phyloP scores from a whole-genome alignment of 345 rosid genomes.

The Psidium guajava region DNA sequence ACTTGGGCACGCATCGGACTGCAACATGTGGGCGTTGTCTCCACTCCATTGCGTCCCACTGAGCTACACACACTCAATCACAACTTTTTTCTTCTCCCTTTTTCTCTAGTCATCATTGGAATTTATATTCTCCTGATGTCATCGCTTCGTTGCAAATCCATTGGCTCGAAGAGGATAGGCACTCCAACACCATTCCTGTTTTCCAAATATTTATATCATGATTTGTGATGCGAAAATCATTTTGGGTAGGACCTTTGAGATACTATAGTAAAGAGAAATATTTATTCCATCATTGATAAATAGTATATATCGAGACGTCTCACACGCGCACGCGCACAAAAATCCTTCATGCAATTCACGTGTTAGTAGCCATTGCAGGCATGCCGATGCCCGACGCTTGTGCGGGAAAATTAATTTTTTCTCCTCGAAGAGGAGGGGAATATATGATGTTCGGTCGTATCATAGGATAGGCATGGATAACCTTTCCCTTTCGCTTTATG shows the following conservation, averaged over 20 bases:
- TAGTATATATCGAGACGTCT: neutral
- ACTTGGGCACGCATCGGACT: neutral
- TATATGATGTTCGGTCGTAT: neutral
- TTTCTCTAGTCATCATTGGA: constrained; percentile 1
- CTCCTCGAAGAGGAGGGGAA: neutral
- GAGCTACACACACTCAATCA: constrained; percentile 2
- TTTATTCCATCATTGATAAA: neutral
- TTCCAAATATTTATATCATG: neutral
- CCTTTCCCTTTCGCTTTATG: neutral
- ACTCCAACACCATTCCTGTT: constrained; percentile 5
- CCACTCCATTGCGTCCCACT: constrained; percentile 40
- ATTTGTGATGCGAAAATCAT: neutral
- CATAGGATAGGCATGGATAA: neutral
- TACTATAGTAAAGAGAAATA: neutral
- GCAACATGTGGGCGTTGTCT: constrained; percentile 23
- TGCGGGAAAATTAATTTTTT: neutral
- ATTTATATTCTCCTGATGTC: constrained; percentile 1
- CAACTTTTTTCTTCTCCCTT: neutral
- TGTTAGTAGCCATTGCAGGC: neutral
- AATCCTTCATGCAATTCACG: neutral
- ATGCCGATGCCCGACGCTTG: neutral
- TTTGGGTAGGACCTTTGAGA: neutral
- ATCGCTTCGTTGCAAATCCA: constrained; percentile 2
- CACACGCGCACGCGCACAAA: neutral
- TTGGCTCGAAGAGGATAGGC: constrained; percentile 49